Base-by-base conservation (phyloP, 1,139 yeast genomes). In the Sugiyamaella castrensis region DNA sequence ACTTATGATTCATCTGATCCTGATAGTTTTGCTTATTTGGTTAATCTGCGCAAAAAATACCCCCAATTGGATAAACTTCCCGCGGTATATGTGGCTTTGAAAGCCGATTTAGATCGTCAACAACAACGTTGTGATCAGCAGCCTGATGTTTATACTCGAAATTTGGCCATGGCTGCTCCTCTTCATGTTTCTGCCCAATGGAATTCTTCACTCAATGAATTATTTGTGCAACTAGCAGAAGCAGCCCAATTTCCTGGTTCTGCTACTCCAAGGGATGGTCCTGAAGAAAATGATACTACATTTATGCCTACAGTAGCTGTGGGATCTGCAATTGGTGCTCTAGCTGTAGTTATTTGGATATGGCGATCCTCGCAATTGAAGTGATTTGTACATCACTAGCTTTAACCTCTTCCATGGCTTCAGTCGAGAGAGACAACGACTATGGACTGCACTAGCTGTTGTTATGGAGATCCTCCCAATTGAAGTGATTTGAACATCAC, bases 1-100 rank as follows among this genome's bases (percentile, higher is more conserved):
- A 79, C 89, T 0, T 92, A 92, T 66, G 98, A 92, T 65, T 88
- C 97, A 0, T 84, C 96, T 0, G 97, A 92, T 63, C 97, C 98
- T 0, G 95, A 91, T 49, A 87, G 96, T 46, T 92, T 92, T 67
- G 87, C 89, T 48, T 83, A 87, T 63, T 71, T 91, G 48, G 84
- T 86, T 28, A 85, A 86, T 28, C 67, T 89, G 27, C 72, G 89
- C 26, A 71, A 74, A 41, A 76, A 73, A 53, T 80, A 84, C 60
- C 77, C 81, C 0, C 71, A 72, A 36, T 69, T 91, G 36, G 83
- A 81, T 59, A 80, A 80, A 47, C 71, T 91, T 2, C 98, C 98
- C 0, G 78, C 87, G 4, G 84, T 91, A 0, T 87, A 84, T 63
- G 98, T 89, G 1, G 98, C 96, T 0, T 71, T 89, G 28, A 92